These are phyloP conservation scores for Saccharomyces eubayanus DNA, from an alignment of 805 yeast genomes.

Conservation along the genomic window DNA sequence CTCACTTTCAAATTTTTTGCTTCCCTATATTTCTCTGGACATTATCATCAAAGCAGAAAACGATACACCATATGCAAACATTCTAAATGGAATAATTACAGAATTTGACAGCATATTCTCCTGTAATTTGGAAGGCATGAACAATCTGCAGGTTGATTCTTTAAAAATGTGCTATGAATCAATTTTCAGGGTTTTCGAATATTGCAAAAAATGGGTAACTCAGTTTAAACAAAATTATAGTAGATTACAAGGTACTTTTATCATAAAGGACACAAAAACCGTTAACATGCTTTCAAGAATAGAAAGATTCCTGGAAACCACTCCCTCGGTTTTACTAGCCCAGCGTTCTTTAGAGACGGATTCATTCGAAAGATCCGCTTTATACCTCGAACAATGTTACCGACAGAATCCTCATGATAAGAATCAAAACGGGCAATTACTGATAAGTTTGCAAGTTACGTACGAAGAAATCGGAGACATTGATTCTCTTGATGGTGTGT, in stretches of 20 bases:
- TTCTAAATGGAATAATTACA: slow-evolving; percentile 37
- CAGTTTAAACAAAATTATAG: slow-evolving; percentile 32
- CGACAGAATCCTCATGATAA: slow-evolving; percentile 33
- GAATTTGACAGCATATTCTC: slow-evolving; percentile 59
- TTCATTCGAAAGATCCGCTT: slow-evolving; percentile 78
- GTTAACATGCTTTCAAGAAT: slow-evolving; percentile 31
- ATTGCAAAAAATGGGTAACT: slow-evolving; percentile 67
- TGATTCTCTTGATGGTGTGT: slow-evolving; percentile 82
- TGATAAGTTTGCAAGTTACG: slow-evolving; percentile 56
- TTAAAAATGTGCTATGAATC: slow-evolving; percentile 61
- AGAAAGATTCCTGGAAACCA: slow-evolving; percentile 39
- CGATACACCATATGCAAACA: slow-evolving; percentile 33
- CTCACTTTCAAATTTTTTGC: slow-evolving; percentile 55
- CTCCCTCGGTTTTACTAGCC: slow-evolving; percentile 69
- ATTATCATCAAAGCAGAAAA: slow-evolving; percentile 46
- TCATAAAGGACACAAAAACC: slow-evolving; percentile 19
- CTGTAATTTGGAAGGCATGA: slow-evolving; percentile 36
- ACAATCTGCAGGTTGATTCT: slow-evolving; percentile 51
- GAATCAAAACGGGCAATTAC: slow-evolving; percentile 30
- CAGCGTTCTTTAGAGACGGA: slow-evolving; percentile 72
- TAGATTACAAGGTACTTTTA: slow-evolving; percentile 21
- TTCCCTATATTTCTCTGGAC: slow-evolving; percentile 70
- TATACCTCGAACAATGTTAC: slow-evolving; percentile 73
- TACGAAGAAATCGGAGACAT: slow-evolving; percentile 83
- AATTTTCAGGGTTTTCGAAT: slow-evolving; percentile 72